A percentile compares a stretch with the other conserved stretches of the same genome.
These are phyloP conservation scores for Globisporangium viniferum DNA, from an alignment of 352 stramenopile genomes.

Conservation along the genomic window DNA sequence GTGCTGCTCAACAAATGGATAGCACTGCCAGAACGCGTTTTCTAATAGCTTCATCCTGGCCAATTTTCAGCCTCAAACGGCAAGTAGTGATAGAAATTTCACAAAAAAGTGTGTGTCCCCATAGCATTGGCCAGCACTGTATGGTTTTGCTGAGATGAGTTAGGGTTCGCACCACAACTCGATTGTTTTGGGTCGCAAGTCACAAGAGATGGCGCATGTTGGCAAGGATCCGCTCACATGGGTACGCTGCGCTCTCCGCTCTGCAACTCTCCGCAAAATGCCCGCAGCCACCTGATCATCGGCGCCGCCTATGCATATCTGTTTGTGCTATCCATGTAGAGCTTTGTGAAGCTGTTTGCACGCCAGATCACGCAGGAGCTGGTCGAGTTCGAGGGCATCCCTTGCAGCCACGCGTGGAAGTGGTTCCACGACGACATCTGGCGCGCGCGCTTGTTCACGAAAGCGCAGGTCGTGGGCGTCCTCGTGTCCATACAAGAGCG, in stretches of 20 bases:
- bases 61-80: too few relatives aligned
- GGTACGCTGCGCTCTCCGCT: constrained; percentile 24
- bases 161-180: not conserved
- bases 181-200: not conserved
- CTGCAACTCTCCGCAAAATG: not conserved
- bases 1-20: too few relatives aligned
- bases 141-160: not conserved
- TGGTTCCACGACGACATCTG: constrained; percentile 21
- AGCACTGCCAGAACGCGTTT: too few relatives aligned
- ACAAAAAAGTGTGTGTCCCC: too few relatives aligned
- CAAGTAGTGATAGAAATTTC: too few relatives aligned
- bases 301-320: not conserved
- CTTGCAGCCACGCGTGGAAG: constrained; percentile 55
- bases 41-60: too few relatives aligned
- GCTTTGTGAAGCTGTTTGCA: constrained; percentile 63
- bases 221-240: constrained; percentile 52
- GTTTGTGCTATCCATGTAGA: constrained; percentile 24
- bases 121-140: too few relatives aligned
- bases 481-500: constrained; percentile 57
- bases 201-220: constrained; percentile 11
- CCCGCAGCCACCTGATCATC: not conserved
- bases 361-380: constrained; percentile 41
- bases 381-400: constrained; percentile 43
- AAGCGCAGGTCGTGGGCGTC: constrained; percentile 60
- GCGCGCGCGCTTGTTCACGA: constrained; percentile 49